These are phyloP conservation scores for Paratinospora sagittata DNA, from an alignment of 164 flowering plant genomes.

Conservation along the genomic window DNA sequence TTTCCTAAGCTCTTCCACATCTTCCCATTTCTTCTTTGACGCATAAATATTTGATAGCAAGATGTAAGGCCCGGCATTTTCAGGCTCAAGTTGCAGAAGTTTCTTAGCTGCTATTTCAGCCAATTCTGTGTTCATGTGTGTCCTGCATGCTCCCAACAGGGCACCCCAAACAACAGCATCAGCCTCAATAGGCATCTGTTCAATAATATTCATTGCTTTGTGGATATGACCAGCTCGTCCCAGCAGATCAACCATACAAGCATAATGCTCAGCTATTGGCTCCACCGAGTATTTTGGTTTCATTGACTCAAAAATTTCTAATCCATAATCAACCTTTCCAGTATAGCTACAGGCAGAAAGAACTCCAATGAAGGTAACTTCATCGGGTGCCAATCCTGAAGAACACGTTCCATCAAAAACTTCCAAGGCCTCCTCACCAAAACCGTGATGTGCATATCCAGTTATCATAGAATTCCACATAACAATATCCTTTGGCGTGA, in stretches of 20 bases:
- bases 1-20: slow-evolving; percentile 49
- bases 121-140: slow-evolving; percentile 52
- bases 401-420: slow-evolving; percentile 54
- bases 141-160: slow-evolving; percentile 67
- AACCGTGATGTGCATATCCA: slow-evolving; percentile 77
- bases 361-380: slow-evolving; percentile 65
- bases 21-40: slow-evolving; percentile 54
- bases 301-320: slow-evolving; percentile 57
- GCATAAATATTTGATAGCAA: slow-evolving; percentile 73
- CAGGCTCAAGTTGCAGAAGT: slow-evolving; percentile 58
- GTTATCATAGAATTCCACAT: slow-evolving; percentile 89
- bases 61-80: slow-evolving; percentile 61
- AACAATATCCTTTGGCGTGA: slow-evolving; percentile 50
- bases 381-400: slow-evolving; percentile 43
- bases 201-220: slow-evolving; percentile 55
- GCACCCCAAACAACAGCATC: slow-evolving; percentile 86
- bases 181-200: slow-evolving; percentile 59
- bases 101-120: slow-evolving; percentile 77
- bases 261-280: slow-evolving; percentile 61
- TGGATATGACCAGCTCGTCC: slow-evolving; percentile 61
- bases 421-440: slow-evolving; percentile 55
- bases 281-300: slow-evolving; percentile 39
- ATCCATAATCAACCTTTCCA: slow-evolving; percentile 61
- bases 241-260: slow-evolving; percentile 79
- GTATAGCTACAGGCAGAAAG: slow-evolving; percentile 78